Percentiles rank a stretch among this genome's conserved stretches.
Conservation (phyloP, 352 stramenopile species). For the Phytophthora nicotianae region DNA sequence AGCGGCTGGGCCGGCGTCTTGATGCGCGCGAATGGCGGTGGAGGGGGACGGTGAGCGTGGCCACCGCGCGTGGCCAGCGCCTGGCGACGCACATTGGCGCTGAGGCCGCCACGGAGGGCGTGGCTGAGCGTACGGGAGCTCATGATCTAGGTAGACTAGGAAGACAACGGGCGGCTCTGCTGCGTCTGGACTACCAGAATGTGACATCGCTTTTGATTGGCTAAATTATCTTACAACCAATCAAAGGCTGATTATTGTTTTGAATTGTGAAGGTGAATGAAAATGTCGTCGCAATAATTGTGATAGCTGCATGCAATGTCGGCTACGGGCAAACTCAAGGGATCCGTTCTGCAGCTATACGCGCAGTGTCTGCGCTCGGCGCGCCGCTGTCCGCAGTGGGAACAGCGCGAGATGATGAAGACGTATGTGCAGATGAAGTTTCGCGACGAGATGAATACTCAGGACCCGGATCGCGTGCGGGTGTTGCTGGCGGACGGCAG, state of each 20-base stretch:
- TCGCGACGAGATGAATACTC: conserved; percentile 49
- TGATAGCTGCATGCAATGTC: neutral
- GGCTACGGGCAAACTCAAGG: conserved; percentile 28
- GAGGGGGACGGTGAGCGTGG: conserved; percentile 69
- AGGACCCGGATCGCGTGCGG: conserved; percentile 62
- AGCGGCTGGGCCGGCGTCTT: conserved; percentile 61
- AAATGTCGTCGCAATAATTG: conserved; percentile 14
- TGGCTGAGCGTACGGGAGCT: conserved; percentile 66
- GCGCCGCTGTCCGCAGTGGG: conserved; percentile 71
- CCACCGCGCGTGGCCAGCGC: conserved; percentile 53
- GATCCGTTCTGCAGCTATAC: conserved; percentile 67
- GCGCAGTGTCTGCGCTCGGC: conserved; percentile 78
- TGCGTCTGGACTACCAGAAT: conserved; percentile 27
- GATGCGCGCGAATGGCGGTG: conserved; percentile 83
- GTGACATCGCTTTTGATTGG: conserved; percentile 24
- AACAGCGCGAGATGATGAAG: conserved; percentile 88
- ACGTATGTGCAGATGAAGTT: conserved; percentile 85
- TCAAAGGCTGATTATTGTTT: conserved; percentile 5
- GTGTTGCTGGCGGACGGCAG: conserved; percentile 59
- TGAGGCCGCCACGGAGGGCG: conserved; percentile 65
- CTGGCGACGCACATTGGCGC: conserved; percentile 56
- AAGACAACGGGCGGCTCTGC: conserved; percentile 30
- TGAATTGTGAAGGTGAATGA: too few relatives aligned
- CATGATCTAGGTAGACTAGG: conserved; percentile 41
- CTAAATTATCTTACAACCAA: conserved; percentile 27